A percentile compares a stretch with the other conserved stretches of the same genome.
Conservation (phyloP, 225 moss, liverwort and hornwort species). For the Pseudoscleropodium purum region DNA sequence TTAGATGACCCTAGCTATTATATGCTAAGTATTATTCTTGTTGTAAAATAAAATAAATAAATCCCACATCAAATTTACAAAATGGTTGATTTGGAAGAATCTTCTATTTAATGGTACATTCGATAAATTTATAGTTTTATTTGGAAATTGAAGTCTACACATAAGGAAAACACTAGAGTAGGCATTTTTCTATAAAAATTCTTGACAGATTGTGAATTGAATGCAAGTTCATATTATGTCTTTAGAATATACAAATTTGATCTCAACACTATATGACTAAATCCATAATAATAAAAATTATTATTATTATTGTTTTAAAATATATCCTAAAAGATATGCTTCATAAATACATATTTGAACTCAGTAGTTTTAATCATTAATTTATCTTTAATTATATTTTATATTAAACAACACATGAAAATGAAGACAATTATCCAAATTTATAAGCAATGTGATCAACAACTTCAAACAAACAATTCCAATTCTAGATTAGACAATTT, state of each 20-base stretch:
- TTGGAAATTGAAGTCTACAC: neutral
- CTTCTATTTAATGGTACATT: neutral
- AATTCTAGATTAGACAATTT: neutral
- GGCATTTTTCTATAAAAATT: neutral
- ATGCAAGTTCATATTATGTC: neutral
- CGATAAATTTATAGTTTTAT: neutral
- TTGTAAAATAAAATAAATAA: neutral
- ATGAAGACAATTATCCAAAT: neutral
- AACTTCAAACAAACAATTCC: neutral
- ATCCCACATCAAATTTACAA: neutral
- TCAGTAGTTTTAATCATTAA: neutral
- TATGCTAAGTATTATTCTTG: neutral
- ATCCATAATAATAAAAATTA: too few species aligned
- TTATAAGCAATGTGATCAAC: neutral
- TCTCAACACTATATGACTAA: too few species aligned
- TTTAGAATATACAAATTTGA: neutral
- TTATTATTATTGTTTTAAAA: too few species aligned
- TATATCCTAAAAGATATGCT: too few species aligned
- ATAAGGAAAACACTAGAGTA: neutral
- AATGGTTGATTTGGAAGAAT: neutral
- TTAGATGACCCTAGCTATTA: neutral
- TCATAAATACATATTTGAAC: too few species aligned
- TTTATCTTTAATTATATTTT: too few species aligned
- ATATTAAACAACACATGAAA: too few species aligned
- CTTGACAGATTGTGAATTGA: accelerated